These are phyloP conservation scores for Suillus paluster DNA, from an alignment of 768 basidiomycete species.

Conservation along the genomic window DNA sequence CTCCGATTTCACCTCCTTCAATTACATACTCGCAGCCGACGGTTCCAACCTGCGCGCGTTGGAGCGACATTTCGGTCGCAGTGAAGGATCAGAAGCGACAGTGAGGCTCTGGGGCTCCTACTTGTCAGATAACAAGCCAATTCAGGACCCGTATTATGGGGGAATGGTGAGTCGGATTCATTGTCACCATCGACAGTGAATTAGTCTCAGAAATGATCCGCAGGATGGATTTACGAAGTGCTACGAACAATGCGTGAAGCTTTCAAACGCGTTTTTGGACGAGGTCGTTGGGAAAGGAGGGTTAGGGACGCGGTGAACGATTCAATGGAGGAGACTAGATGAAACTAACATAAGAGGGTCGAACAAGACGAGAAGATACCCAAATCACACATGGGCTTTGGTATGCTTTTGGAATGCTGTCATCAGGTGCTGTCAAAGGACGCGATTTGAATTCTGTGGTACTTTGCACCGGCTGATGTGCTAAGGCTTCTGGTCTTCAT, in stretches of 20 bases:
- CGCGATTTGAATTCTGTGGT: not conserved
- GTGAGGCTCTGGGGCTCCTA: slow-evolving; percentile 85
- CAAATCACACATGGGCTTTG: not conserved
- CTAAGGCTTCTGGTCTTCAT: not conserved
- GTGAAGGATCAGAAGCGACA: slow-evolving; percentile 52
- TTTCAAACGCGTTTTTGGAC: slow-evolving; percentile 84
- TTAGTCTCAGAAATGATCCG: not conserved
- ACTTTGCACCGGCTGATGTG: too few species aligned
- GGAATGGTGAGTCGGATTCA: slow-evolving; percentile 50
- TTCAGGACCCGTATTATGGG: slow-evolving; percentile 88
- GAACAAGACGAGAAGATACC: not conserved
- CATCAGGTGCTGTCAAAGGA: not conserved
- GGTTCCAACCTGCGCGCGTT: slow-evolving; percentile 72
- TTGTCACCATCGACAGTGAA: not conserved
- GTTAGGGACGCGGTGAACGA: not conserved
- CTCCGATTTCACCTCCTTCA: slow-evolving; percentile 77
- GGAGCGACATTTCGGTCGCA: slow-evolving; percentile 19
- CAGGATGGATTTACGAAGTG: slow-evolving; percentile 76
- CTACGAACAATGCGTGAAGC: slow-evolving; percentile 74
- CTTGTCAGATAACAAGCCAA: slow-evolving; percentile 61
- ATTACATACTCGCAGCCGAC: slow-evolving; percentile 88
- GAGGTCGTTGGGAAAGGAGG: slow-evolving; percentile 47
- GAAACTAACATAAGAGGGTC: not conserved
- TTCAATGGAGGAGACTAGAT: not conserved
- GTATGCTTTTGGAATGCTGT: not conserved